These are phyloP conservation scores for Triadica sebifera DNA, from an alignment of 345 rosid genomes.

Conservation along the genomic window DNA sequence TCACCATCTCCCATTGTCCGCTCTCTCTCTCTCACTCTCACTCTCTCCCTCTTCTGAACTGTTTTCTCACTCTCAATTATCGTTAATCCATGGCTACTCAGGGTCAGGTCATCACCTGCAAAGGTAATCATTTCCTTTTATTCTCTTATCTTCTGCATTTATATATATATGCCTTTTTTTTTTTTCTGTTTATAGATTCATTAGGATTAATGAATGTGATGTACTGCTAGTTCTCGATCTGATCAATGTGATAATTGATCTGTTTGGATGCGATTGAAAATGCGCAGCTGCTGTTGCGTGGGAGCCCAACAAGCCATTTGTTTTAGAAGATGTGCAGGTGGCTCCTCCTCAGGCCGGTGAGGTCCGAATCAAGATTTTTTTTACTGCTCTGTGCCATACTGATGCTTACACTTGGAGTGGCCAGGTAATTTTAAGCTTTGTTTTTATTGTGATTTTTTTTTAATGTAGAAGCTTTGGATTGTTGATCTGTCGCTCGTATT, in stretches of 20 bases:
- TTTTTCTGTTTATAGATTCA: neutral
- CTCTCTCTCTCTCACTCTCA: no score
- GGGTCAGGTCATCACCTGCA: constrained; percentile 89
- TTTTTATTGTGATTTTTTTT: no score
- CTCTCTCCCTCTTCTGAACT: neutral
- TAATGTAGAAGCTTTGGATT: no score
- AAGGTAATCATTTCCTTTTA: constrained; percentile 44
- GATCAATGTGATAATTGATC: neutral
- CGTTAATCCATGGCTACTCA: constrained; percentile 56
- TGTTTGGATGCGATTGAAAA: constrained; percentile 15
- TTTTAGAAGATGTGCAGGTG: constrained; percentile 84
- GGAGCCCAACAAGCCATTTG: constrained; percentile 87
- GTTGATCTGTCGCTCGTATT: no score
- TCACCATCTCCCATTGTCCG: neutral
- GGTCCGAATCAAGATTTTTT: constrained; percentile 84
- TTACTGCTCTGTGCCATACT: constrained; percentile 94
- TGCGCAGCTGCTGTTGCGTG: constrained; percentile 89
- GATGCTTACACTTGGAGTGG: constrained; percentile 99
- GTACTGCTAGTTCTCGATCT: no score
- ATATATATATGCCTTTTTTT: neutral
- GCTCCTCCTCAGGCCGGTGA: constrained; percentile 98
- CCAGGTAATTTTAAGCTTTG: constrained; percentile 73
- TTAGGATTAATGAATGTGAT: neutral
- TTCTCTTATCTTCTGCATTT: neutral
- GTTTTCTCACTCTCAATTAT: neutral